Percentiles rank a stretch among this genome's conserved stretches.
These are phyloP conservation scores for Lumnitzera racemosa DNA, from an alignment of 345 rosid genomes.

Conservation along the genomic window DNA sequence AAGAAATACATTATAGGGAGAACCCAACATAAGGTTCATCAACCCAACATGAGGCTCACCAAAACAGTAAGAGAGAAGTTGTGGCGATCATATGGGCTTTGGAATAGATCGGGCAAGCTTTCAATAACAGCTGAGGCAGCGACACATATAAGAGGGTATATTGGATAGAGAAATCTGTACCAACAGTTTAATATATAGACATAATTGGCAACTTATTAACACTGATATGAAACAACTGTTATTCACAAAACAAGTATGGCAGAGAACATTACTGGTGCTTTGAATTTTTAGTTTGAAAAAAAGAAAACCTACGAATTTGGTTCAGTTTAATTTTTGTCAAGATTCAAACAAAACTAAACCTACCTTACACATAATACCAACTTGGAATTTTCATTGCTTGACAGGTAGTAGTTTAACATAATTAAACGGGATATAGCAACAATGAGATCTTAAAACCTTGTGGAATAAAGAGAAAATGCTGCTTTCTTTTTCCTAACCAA, in stretches of 20 bases:
- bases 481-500: not conserved
- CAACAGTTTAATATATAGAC: not conserved
- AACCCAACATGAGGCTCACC: constrained; percentile 25
- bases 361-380: too few relatives aligned
- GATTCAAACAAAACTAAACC: too few relatives aligned
- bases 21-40: not conserved
- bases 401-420: too few relatives aligned
- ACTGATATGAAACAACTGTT: too few relatives aligned
- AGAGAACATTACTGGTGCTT: too few relatives aligned
- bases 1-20: not conserved
- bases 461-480: not conserved
- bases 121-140: constrained; percentile 96
- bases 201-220: not conserved
- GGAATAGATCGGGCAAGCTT: constrained; percentile 87
- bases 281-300: too few relatives aligned
- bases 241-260: too few relatives aligned
- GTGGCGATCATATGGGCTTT: constrained; percentile 41
- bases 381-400: too few relatives aligned
- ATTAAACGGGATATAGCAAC: too few relatives aligned
- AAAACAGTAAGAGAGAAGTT: constrained; percentile 45
- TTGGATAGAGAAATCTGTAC: constrained; percentile 87
- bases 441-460: not conserved
- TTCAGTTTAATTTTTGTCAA: too few relatives aligned
- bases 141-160: constrained; percentile 89
- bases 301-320: too few relatives aligned